These are phyloP conservation scores for Gentiana macrophylla DNA, from an alignment of 257 asterid species.

Conservation along the genomic window DNA sequence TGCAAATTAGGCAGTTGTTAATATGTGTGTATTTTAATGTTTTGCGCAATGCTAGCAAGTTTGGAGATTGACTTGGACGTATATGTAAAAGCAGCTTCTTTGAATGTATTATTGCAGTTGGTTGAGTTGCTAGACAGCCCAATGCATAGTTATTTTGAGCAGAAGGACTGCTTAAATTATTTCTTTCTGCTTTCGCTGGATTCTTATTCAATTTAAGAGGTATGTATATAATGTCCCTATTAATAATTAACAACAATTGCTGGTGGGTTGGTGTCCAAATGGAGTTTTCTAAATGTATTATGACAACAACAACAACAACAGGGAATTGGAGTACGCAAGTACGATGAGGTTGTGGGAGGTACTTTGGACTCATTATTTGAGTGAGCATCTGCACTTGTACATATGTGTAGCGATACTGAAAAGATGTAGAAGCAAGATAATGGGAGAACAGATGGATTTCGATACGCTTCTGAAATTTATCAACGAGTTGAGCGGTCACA, in stretches of 20 bases:
- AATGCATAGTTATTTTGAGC: slow-evolving; percentile 72
- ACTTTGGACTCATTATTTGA: slow-evolving; percentile 77
- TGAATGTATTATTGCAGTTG: slow-evolving; percentile 50
- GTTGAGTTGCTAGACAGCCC: slow-evolving; percentile 86
- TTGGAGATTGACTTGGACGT: too few relatives aligned
- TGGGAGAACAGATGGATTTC: slow-evolving; percentile 87
- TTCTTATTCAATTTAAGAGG: slow-evolving; percentile 97
- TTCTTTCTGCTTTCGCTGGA: slow-evolving; percentile 99
- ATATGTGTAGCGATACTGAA: slow-evolving; percentile 79
- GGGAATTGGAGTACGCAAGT: slow-evolving; percentile 84
- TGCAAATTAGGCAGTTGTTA: too few relatives aligned
- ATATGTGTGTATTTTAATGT: too few relatives aligned
- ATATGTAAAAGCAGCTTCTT: neutral
- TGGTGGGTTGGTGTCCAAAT: too few relatives aligned
- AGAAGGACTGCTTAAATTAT: slow-evolving; percentile 88
- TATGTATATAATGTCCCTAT: slow-evolving; percentile 15
- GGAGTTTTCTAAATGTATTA: too few relatives aligned
- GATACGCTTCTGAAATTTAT: slow-evolving; percentile 91
- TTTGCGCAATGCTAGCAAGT: too few relatives aligned
- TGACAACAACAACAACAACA: too few relatives aligned
- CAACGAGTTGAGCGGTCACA: slow-evolving; percentile 80
- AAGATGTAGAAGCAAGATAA: slow-evolving; percentile 61
- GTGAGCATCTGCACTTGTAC: slow-evolving; percentile 90
- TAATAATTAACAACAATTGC: too few relatives aligned
- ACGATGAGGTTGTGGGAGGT: slow-evolving; percentile 92